These are phyloP conservation scores for Kluyveromyces nonfermentans DNA, from an alignment of 805 yeast species.

Conservation along the genomic window DNA sequence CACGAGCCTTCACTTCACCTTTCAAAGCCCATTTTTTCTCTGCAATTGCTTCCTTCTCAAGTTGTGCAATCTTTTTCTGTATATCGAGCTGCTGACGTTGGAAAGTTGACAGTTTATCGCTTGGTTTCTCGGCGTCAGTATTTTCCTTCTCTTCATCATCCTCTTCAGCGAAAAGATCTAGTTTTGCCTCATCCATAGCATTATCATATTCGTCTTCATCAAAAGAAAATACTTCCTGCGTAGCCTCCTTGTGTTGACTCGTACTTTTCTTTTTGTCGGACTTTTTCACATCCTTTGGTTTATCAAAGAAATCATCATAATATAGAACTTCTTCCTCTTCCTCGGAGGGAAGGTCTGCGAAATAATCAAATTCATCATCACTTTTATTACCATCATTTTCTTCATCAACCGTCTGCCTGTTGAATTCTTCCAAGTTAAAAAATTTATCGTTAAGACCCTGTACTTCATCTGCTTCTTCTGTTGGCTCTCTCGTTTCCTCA, in stretches of 20 bases:
- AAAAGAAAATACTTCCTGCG: constrained; percentile 34
- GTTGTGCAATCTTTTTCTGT: constrained; percentile 62
- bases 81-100: constrained; percentile 75
- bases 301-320: constrained; percentile 55
- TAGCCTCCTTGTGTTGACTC: constrained; percentile 9
- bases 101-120: constrained; percentile 48
- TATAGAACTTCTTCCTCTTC: constrained; percentile 47
- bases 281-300: constrained; percentile 15
- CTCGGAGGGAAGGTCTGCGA: constrained; percentile 42
- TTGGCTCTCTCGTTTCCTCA: constrained; percentile 20
- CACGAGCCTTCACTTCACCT: constrained; percentile 80
- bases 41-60: constrained; percentile 82
- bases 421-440: constrained; percentile 78
- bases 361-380: constrained; percentile 43
- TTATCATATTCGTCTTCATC: constrained; percentile 53
- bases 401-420: constrained; percentile 54
- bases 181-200: constrained; percentile 51
- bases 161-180: constrained; percentile 48
- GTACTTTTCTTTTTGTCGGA: constrained; percentile 1
- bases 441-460: constrained; percentile 75
- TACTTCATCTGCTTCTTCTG: constrained; percentile 28
- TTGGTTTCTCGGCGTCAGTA: constrained; percentile 14
- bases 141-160: constrained; percentile 26
- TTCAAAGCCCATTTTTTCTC: constrained; percentile 90
- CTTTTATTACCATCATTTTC: constrained; percentile 34